phyloP scores from a whole-genome alignment of 1,284 basidiomycete genomes.

The Apiotrichum akiyoshidainum region DNA sequence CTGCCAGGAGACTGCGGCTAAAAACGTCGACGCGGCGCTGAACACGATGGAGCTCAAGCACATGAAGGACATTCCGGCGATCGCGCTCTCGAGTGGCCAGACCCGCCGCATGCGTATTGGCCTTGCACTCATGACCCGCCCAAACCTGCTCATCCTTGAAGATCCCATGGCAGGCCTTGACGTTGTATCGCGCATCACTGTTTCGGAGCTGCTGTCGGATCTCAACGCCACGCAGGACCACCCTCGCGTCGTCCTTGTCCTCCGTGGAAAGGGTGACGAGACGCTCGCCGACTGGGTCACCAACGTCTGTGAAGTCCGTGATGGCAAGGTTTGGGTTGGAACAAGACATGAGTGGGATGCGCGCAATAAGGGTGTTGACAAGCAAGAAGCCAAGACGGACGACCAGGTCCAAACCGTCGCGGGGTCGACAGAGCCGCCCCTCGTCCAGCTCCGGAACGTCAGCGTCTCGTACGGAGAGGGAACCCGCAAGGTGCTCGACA shows the following conservation, averaged over 20 bases:
- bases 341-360: conserved; percentile 50
- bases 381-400: background rate
- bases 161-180: conserved; percentile 62
- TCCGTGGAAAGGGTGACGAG: conserved; percentile 68
- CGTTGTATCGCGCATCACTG: conserved; percentile 39
- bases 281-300: conserved; percentile 77
- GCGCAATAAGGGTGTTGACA: background rate
- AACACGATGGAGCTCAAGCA: conserved; percentile 58
- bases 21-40: conserved; percentile 53
- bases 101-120: conserved; percentile 80
- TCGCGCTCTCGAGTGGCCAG: conserved; percentile 88
- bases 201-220: conserved; percentile 39
- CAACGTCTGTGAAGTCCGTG: conserved; percentile 62
- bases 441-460: conserved; percentile 65
- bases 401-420: background rate
- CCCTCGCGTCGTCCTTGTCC: conserved; percentile 66
- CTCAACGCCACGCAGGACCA: conserved; percentile 37
- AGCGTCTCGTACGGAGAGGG: conserved; percentile 70
- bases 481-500: conserved; percentile 61
- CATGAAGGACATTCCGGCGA: conserved; percentile 72
- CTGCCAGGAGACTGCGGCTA: conserved; percentile 1
- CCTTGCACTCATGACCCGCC: conserved; percentile 67
- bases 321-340: conserved; percentile 56
- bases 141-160: conserved; percentile 73
- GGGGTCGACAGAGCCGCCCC: conserved; percentile 38